phyloP scores from a whole-genome alignment of 2,329 filamentous ascomycete genomes.

The Ceratocystis albifundus region DNA sequence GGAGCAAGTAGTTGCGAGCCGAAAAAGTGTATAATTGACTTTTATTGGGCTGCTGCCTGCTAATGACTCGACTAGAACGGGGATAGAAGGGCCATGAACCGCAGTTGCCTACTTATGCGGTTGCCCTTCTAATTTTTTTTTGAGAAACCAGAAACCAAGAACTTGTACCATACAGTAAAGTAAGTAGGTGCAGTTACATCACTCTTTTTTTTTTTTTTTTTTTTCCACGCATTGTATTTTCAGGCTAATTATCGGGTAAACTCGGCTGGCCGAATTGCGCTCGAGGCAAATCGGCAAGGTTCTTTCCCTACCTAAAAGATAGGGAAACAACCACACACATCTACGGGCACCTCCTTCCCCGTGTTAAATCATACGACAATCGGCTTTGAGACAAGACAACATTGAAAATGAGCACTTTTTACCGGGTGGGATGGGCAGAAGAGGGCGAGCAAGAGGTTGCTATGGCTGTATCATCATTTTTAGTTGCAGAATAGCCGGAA shows the following conservation, averaged over 20 bases:
- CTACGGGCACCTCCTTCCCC: not conserved
- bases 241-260: not conserved
- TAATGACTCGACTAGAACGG: too few relatives aligned
- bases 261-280: not conserved
- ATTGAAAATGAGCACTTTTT: not conserved
- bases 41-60: too few relatives aligned
- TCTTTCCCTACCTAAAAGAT: not conserved
- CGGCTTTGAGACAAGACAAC: not conserved
- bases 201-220: not conserved
- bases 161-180: not conserved
- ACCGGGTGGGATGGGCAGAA: not conserved
- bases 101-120: too few relatives aligned
- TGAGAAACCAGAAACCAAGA: not conserved
- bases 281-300: not conserved
- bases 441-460: too few relatives aligned
- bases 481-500: not conserved
- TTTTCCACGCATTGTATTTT: not conserved
- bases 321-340: not conserved
- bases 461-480: too few relatives aligned
- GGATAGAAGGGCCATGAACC: too few relatives aligned
- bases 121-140: too few relatives aligned
- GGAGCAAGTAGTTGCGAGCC: too few relatives aligned
- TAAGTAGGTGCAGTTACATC: not conserved
- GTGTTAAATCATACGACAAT: not conserved
- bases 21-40: too few relatives aligned